These are phyloP conservation scores for Torulaspora maleeae DNA, from an alignment of 805 yeast genomes.

Conservation along the genomic window DNA sequence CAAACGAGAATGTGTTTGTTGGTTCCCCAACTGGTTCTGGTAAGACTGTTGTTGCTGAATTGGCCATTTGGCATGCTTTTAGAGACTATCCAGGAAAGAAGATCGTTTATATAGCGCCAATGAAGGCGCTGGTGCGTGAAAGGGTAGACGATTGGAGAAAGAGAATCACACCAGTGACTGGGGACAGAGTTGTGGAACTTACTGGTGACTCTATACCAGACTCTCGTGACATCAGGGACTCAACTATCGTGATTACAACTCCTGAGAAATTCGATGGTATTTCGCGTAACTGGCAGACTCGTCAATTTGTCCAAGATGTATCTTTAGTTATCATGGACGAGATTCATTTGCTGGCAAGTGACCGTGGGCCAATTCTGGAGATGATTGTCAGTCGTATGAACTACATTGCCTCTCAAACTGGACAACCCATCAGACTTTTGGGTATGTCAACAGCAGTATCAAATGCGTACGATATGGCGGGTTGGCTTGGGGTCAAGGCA, in stretches of 20 bases:
- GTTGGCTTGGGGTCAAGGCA: conserved; percentile 81
- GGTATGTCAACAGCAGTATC: conserved; percentile 95
- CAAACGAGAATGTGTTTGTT: conserved; percentile 74
- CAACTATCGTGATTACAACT: conserved; percentile 87
- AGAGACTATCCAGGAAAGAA: conserved; percentile 75
- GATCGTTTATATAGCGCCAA: conserved; percentile 87
- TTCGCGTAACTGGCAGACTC: conserved; percentile 82
- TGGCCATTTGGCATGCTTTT: conserved; percentile 97
- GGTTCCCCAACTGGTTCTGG: conserved; percentile 99
- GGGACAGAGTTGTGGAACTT: conserved; percentile 79
- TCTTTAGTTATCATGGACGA: conserved; percentile 90
- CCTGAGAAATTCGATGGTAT: conserved; percentile 98
- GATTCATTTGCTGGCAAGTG: conserved; percentile 94
- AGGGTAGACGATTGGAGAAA: conserved; percentile 85
- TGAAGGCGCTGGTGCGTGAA: conserved; percentile 93
- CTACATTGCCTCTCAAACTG: conserved; percentile 50
- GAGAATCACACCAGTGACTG: conserved; percentile 83
- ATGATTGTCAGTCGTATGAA: conserved; percentile 88
- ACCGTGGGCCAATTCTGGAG: conserved; percentile 95
- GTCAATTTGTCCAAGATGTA: conserved; percentile 79
- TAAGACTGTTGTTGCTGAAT: conserved; percentile 92
- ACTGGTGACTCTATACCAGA: conserved; percentile 95
- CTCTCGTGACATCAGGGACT: conserved; percentile 68
- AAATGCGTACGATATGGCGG: conserved; percentile 88
- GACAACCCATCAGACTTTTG: conserved; percentile 84